Evolutionary conservation across 192 early-diverging fungal genomes (phyloP).

Genomic region (Umbelopsis vinacea): DNA sequence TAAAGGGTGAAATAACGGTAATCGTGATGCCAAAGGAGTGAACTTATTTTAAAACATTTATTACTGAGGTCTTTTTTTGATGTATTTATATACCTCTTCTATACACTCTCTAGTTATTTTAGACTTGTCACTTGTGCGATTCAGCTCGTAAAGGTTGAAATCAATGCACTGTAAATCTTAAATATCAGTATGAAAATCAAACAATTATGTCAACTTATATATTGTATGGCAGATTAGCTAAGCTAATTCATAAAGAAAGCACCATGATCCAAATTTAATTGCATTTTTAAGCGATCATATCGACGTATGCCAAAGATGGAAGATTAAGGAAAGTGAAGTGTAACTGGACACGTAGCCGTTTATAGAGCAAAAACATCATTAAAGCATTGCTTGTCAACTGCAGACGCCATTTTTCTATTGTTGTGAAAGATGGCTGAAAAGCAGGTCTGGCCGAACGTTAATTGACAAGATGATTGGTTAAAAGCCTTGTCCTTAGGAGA

Average conservation of each 20-base stretch:
- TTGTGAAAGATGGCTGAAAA: not conserved
- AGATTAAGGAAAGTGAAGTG: not conserved
- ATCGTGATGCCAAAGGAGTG: too few relatives aligned
- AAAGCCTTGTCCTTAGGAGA: not conserved
- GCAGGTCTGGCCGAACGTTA: not conserved
- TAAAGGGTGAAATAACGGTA: not conserved
- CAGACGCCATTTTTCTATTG: not conserved
- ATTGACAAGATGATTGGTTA: not conserved
- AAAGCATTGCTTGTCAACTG: not conserved
- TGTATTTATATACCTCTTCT: too few relatives aligned
- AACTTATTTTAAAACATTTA: not conserved
- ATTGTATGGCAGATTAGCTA: too few relatives aligned
- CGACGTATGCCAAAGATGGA: not conserved
- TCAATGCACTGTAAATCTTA: too few relatives aligned
- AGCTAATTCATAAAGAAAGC: not conserved
- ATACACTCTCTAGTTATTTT: too few relatives aligned
- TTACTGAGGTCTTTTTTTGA: too few relatives aligned
- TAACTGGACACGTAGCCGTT: not conserved
- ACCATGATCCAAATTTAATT: not conserved
- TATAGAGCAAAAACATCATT: not conserved
- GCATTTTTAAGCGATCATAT: not conserved
- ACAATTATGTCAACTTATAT: too few relatives aligned
- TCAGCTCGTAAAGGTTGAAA: too few relatives aligned
- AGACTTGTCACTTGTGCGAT: too few relatives aligned
- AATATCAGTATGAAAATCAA: too few relatives aligned